Conservation (phyloP, 805 yeast genomes). For the Maudiozyma turicensis region DNA sequence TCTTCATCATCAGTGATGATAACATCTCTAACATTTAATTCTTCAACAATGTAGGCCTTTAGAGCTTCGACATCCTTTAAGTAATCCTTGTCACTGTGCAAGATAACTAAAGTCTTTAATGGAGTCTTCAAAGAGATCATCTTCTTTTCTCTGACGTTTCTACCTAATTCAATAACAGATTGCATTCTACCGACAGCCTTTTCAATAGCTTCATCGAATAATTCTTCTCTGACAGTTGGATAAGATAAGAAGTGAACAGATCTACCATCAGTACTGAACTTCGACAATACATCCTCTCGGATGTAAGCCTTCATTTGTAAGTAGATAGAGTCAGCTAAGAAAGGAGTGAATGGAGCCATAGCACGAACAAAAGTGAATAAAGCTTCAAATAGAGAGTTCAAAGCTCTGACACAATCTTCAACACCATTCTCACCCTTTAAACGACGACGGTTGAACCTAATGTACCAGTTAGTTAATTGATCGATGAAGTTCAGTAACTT, state of each 20-base stretch:
- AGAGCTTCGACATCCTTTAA: slow-evolving; percentile 69
- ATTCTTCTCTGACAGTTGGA: slow-evolving; percentile 73
- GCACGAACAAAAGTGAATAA: slow-evolving; percentile 82
- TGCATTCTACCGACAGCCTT: slow-evolving; percentile 92
- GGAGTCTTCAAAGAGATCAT: slow-evolving; percentile 92
- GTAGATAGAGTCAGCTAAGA: slow-evolving; percentile 83
- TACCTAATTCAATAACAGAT: slow-evolving; percentile 89
- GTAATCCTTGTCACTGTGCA: slow-evolving; percentile 69
- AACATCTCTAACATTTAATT: slow-evolving; percentile 83
- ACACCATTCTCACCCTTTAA: slow-evolving; percentile 88
- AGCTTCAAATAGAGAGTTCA: slow-evolving; percentile 87
- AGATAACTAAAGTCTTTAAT: slow-evolving; percentile 72
- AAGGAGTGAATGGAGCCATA: slow-evolving; percentile 99
- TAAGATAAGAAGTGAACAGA: slow-evolving; percentile 92
- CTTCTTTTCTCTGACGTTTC: slow-evolving; percentile 94
- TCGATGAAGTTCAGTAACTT: slow-evolving; percentile 81
- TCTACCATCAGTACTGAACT: slow-evolving; percentile 49
- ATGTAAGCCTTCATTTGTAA: slow-evolving; percentile 58
- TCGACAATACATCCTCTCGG: slow-evolving; percentile 45
- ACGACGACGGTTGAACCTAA: slow-evolving; percentile 95
- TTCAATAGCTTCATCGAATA: slow-evolving; percentile 76
- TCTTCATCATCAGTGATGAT: slow-evolving; percentile 84
- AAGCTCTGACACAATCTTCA: slow-evolving; percentile 75
- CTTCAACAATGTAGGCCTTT: slow-evolving; percentile 74
- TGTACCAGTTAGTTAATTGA: slow-evolving; percentile 96